These are phyloP conservation scores for Endocalyx cinctus DNA, from an alignment of 2,329 filamentous ascomycete species.

Conservation along the genomic window DNA sequence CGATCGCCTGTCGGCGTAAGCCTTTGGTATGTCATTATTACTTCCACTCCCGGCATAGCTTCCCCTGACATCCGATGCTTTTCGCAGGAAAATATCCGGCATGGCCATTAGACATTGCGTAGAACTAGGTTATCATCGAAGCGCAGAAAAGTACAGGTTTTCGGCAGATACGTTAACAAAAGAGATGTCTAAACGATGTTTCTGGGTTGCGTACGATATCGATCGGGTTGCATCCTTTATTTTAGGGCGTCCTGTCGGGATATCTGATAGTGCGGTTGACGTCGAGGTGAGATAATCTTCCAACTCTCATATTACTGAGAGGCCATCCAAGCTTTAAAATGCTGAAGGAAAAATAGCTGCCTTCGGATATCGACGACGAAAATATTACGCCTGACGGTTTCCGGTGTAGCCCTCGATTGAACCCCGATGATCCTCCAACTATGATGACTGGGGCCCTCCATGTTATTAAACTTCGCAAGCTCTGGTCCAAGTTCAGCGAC, in stretches of 20 bases:
- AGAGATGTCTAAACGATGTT: constrained; percentile 22
- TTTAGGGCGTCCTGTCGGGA: constrained; percentile 22
- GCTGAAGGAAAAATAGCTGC: no score
- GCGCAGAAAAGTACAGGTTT: constrained; percentile 4
- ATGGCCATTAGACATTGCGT: constrained; percentile 28
- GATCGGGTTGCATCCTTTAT: constrained; percentile 18
- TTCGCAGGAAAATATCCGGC: constrained; percentile 25
- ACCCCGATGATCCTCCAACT: constrained; percentile 14
- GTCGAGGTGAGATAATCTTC: constrained; percentile 15
- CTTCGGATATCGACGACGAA: constrained; percentile 26
- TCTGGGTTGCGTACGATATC: constrained; percentile 24
- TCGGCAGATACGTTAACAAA: constrained; percentile 8
- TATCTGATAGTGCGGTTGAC: constrained; percentile 23
- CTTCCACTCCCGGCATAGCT: no score
- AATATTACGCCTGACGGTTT: constrained; percentile 19
- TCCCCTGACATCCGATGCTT: no score
- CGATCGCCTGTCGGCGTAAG: constrained; percentile 22
- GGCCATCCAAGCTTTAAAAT: no score
- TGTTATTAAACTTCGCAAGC: constrained; percentile 21
- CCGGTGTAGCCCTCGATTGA: constrained; percentile 11
- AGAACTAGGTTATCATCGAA: constrained; percentile 28
- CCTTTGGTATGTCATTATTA: constrained; percentile 19
- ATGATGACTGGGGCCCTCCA: constrained; percentile 27
- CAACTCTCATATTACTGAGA: no score
- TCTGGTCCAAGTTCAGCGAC: constrained; percentile 25